These are phyloP conservation scores for Poa pratensis DNA, from an alignment of 176 grass and related monocot genomes.

Conservation along the genomic window DNA sequence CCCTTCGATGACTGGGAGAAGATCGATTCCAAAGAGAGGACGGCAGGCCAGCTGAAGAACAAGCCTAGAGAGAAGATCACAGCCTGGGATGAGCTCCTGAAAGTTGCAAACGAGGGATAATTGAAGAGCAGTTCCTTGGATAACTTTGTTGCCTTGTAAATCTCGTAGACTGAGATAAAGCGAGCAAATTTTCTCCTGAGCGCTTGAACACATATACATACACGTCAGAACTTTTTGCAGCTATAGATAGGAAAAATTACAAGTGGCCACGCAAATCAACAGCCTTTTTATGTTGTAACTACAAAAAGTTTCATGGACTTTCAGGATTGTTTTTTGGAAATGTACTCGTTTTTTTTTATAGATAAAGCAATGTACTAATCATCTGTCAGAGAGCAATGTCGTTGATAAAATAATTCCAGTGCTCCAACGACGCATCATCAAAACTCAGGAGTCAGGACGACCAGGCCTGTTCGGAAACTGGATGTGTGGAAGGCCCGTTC, in stretches of 20 bases:
- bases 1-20: conserved; percentile 73
- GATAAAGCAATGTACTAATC: no score
- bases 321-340: no score
- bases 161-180: neutral
- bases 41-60: conserved; percentile 51
- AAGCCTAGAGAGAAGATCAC: conserved; percentile 83
- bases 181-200: neutral
- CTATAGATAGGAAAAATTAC: neutral
- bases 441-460: no score
- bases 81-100: conserved; percentile 62
- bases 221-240: neutral
- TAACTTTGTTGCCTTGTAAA: conserved; percentile 6
- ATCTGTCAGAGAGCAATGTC: no score
- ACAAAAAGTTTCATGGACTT: neutral
- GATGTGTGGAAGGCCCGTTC: no score
- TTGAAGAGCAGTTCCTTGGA: neutral
- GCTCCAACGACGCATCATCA: no score
- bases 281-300: no score
- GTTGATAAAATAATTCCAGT: no score
- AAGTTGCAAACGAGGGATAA: conserved; percentile 41
- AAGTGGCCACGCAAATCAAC: neutral
- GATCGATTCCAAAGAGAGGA: conserved; percentile 74
- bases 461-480: no score
- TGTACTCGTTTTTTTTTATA: no score
- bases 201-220: neutral